Evolutionary conservation across 2,329 filamentous ascomycete species (phyloP), one percentile per base, ranked within the genome.

Genomic region (Cladobotryum protrusum): DNA sequence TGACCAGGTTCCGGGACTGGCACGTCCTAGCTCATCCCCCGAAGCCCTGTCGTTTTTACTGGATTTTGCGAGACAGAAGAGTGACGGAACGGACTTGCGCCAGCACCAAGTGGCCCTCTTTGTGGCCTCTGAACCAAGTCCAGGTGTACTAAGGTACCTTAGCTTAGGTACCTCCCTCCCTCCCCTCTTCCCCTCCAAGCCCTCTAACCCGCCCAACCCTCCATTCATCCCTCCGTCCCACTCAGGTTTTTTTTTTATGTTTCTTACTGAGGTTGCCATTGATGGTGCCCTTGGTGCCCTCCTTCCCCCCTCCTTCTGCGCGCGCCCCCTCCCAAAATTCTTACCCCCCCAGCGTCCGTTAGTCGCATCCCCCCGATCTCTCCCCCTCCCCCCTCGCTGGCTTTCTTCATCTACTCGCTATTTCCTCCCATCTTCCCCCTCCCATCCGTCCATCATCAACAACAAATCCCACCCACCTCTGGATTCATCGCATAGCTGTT

Each of bases 371-470:
- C 49, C 49, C 49, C 39, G 42, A 39, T 48, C 59, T 60, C 61
- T 64, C 62, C 61, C 60, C 59, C 59, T 61, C 57, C 57, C 47
- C 50, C 50, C 45, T 47, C 49, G 43, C 45, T 43, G 40, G n/a
- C 48, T 48, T 52, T 57, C 56, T 53, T 56, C 55, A 49, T 54
- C 52, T 53, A 48, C 48, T 53, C 47, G 19, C 59, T 54, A 56
- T 44, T 46, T 50, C 52, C 52, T 50, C 56, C 57, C 52, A 43
- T 34, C 43, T 52, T 47, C 48, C 49, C 43, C 46, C 53, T 50
- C 47, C 56, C 54, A 56, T 55, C 56, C 55, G 48, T 54, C 59
- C 53, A 54, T 34, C 39, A 35, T 36, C 48, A 43, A 19, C 44
- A 32, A 34, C n/a, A 36, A 41, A 46, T 48, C 45, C 44, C 48